A percentile compares a stretch with the other conserved stretches of the same genome.
phyloP scores from a whole-genome alignment of 345 rosid genomes.

The Iberis pinnata region DNA sequence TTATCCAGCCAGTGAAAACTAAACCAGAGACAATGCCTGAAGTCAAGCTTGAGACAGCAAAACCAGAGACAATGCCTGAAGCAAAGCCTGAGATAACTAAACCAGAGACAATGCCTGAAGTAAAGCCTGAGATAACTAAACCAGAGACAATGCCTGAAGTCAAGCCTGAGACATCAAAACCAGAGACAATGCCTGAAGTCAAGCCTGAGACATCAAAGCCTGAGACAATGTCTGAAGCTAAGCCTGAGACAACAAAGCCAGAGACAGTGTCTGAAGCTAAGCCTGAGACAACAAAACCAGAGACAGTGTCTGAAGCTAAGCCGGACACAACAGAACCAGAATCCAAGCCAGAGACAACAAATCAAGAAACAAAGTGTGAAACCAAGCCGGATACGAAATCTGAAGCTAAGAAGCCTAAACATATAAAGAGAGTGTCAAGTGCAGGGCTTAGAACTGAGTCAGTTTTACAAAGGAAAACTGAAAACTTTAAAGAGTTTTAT shows the following conservation, averaged over 20 bases:
- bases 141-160: conserved; percentile 43
- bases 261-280: conserved; percentile 25
- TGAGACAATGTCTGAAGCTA: conserved; percentile 21
- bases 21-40: conserved; percentile 45
- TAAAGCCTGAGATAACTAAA: conserved; percentile 29
- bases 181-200: conserved; percentile 24
- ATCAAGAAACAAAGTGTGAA: background rate
- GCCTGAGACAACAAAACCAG: conserved; percentile 26
- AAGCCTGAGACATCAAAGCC: conserved; percentile 43
- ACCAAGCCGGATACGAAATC: conserved; percentile 40
- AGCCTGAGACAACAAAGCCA: conserved; percentile 36
- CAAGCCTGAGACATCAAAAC: conserved; percentile 43
- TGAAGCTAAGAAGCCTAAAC: conserved; percentile 10
- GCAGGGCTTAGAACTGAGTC: conserved; percentile 69
- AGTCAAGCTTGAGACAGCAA: conserved; percentile 28
- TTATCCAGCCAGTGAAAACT: conserved; percentile 28
- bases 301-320: background rate
- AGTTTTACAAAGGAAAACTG: conserved; percentile 62
- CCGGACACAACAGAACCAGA: conserved; percentile 2
- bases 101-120: conserved; percentile 43
- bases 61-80: conserved; percentile 44
- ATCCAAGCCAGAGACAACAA: background rate
- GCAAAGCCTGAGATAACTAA: conserved; percentile 30
- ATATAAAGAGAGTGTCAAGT: conserved; percentile 58
- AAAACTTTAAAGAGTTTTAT: conserved; percentile 61